These are phyloP conservation scores for Platanus orientalis DNA, from an alignment of 164 flowering plant species.

Conservation along the genomic window DNA sequence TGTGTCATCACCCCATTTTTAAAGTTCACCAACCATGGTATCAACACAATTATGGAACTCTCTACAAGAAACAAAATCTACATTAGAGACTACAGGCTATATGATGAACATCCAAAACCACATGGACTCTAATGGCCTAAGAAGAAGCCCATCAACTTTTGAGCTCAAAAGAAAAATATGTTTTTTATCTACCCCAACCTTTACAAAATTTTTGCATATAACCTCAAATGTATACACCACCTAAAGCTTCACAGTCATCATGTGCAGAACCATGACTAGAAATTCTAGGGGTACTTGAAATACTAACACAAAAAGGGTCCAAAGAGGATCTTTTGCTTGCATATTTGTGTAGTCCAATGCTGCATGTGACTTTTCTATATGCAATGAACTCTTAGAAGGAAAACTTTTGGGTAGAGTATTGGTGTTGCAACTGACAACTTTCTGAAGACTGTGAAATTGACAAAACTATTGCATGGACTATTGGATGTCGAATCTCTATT, in stretches of 20 bases:
- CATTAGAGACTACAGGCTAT: constrained; percentile 28
- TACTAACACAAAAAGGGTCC: constrained; percentile 36
- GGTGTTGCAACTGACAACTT: constrained; percentile 13
- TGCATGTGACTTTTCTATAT: constrained; percentile 27
- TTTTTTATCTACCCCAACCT: constrained; percentile 19
- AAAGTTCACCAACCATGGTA: constrained; percentile 33
- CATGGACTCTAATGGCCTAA: constrained; percentile 32
- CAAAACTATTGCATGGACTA: constrained; percentile 32
- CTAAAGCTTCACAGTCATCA: constrained; percentile 39
- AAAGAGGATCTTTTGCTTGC: constrained; percentile 35
- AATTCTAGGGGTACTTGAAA: constrained; percentile 40
- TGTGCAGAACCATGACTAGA: constrained; percentile 40
- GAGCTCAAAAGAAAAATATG: constrained; percentile 12
- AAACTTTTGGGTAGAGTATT: constrained; percentile 8
- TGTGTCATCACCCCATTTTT: constrained; percentile 39
- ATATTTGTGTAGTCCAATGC: constrained; percentile 26
- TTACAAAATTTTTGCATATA: constrained; percentile 21
- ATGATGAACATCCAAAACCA: constrained; percentile 33
- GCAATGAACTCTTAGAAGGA: constrained; percentile 12
- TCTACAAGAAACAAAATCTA: constrained; percentile 35
- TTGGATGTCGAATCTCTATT: constrained; percentile 28
- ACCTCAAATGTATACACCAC: constrained; percentile 34
- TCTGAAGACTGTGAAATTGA: constrained; percentile 28
- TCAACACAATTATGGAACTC: constrained; percentile 40
- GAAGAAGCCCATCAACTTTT: constrained; percentile 29